phyloP scores from a whole-genome alignment of 2,329 filamentous ascomycete genomes.

The Aspergillus sp. region DNA sequence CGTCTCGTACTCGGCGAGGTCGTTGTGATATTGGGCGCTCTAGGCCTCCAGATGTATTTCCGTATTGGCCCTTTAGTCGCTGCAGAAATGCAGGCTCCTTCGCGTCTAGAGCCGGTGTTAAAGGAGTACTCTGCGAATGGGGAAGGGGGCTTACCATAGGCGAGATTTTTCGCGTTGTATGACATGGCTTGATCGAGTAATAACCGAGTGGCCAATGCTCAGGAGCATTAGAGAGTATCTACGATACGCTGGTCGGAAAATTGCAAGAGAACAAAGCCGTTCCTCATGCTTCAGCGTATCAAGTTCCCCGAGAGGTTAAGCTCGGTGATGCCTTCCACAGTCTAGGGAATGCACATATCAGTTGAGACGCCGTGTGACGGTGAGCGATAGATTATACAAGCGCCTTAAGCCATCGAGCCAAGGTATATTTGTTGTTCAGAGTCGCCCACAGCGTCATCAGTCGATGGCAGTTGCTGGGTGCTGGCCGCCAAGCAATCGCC shows the following conservation, averaged over 20 bases:
- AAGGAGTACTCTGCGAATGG: neutral
- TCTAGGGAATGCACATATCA: neutral
- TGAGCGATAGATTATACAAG: neutral
- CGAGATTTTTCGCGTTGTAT: conserved; percentile 45
- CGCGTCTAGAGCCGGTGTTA: conserved; percentile 30
- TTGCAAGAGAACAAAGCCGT: neutral
- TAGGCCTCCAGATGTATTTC: conserved; percentile 35
- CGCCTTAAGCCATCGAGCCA: neutral
- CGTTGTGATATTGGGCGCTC: conserved; percentile 35
- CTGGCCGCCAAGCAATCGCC: conserved; percentile 23
- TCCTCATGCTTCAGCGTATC: conserved; percentile 3
- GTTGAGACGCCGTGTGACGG: neutral
- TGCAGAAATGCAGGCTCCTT: conserved; percentile 46
- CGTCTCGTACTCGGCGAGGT: conserved; percentile 36
- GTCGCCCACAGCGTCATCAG: neutral
- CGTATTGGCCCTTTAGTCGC: conserved; percentile 41
- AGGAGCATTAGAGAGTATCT: neutral
- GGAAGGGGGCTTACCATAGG: conserved; percentile 38
- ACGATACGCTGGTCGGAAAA: neutral
- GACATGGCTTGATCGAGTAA: conserved; percentile 30
- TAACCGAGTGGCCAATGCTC: neutral
- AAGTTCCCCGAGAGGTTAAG: neutral
- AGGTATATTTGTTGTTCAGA: neutral
- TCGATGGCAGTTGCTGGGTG: neutral
- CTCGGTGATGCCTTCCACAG: neutral